A percentile compares a stretch with the other conserved stretches of the same genome.
Evolutionary conservation across 1,139 yeast species (phyloP).

Genomic region (Eremothecium coryli): DNA sequence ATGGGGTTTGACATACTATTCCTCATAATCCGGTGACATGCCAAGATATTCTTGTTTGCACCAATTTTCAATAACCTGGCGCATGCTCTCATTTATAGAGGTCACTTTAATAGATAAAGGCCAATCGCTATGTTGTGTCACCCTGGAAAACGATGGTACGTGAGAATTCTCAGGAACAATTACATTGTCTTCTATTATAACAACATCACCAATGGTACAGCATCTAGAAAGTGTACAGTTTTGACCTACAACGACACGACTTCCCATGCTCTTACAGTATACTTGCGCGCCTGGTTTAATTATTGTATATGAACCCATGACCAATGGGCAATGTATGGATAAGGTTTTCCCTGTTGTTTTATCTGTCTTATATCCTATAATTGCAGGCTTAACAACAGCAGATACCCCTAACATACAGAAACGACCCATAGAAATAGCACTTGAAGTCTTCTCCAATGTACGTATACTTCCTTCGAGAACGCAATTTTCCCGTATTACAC

Average conservation of each 20-base stretch:
- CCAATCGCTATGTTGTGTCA: constrained; percentile 34
- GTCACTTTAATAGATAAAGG: constrained; percentile 26
- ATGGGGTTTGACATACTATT: background rate
- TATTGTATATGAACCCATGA: constrained; percentile 51
- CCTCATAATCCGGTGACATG: constrained; percentile 1
- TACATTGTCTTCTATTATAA: constrained; percentile 41
- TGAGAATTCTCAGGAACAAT: constrained; percentile 47
- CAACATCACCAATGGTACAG: constrained; percentile 55
- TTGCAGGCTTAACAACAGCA: constrained; percentile 24
- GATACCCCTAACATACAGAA: constrained; percentile 35
- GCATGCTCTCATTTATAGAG: constrained; percentile 7
- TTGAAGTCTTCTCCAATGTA: constrained; percentile 28
- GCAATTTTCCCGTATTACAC: constrained; percentile 10
- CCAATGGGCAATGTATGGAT: constrained; percentile 29
- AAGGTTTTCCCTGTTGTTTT: constrained; percentile 5
- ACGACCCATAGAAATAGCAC: constrained; percentile 42
- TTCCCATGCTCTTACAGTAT: constrained; percentile 46
- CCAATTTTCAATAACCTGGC: constrained; percentile 10
- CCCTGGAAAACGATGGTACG: constrained; percentile 53
- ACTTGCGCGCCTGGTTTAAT: constrained; percentile 40
- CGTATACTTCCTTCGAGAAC: constrained; percentile 36
- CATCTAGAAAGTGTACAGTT: constrained; percentile 36
- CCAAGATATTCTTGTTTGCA: constrained; percentile 11
- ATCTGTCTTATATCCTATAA: constrained; percentile 9
- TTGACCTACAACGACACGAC: constrained; percentile 44